phyloP scores from a whole-genome alignment of 2,329 filamentous ascomycete genomes.

The Beauveria varroae region DNA sequence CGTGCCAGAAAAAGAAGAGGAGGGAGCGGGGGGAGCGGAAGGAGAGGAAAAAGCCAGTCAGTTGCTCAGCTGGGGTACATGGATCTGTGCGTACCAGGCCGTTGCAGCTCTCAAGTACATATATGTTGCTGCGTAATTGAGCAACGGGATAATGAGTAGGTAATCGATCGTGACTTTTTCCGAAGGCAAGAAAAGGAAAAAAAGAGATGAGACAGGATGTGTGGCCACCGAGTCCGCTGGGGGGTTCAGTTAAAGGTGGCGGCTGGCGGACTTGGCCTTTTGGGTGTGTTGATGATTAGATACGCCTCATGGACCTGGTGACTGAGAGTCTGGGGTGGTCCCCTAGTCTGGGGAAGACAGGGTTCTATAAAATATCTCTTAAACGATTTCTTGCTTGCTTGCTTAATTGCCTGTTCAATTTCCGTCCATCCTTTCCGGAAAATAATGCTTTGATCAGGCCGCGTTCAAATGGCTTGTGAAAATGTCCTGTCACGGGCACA shows the following conservation, averaged over 20 bases:
- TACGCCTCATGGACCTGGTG: not conserved
- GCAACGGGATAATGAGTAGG: too few relatives aligned
- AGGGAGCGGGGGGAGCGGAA: not conserved
- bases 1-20: not conserved
- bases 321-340: not conserved
- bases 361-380: not conserved
- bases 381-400: too few relatives aligned
- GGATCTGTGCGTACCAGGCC: not conserved
- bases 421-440: too few relatives aligned
- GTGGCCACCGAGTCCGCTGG: too few relatives aligned
- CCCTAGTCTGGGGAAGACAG: not conserved
- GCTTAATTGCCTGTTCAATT: too few relatives aligned
- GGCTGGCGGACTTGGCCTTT: too few relatives aligned
- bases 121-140: not conserved
- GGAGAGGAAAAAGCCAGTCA: not conserved
- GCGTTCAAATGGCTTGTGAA: not conserved
- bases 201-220: too few relatives aligned
- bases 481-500: conserved; percentile 5
- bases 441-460: too few relatives aligned
- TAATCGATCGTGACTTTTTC: too few relatives aligned
- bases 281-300: too few relatives aligned
- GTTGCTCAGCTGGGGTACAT: not conserved
- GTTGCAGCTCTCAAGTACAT: not conserved
- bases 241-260: too few relatives aligned
- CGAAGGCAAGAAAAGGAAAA: too few relatives aligned